A percentile compares a stretch with the other conserved stretches of the same genome.
phyloP scores from a whole-genome alignment of 2,329 filamentous ascomycete genomes.

The Fusarium gaditjirri region DNA sequence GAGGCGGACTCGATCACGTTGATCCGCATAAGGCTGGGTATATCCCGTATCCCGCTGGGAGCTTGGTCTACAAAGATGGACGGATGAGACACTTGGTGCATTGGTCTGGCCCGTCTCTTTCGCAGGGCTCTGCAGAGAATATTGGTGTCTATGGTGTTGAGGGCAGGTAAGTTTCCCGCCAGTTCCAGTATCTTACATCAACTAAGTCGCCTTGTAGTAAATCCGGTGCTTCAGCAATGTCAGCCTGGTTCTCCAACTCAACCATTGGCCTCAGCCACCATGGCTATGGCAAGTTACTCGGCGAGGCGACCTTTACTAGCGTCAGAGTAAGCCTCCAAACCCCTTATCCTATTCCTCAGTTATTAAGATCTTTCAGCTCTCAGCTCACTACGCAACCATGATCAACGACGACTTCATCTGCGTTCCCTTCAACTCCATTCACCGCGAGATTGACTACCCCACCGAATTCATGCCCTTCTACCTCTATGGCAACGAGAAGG shows the following conservation, averaged over 20 bases:
- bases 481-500: slow-evolving; percentile 52
- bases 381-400: slow-evolving; percentile 55
- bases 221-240: slow-evolving; percentile 57
- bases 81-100: slow-evolving; percentile 57
- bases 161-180: slow-evolving; percentile 48
- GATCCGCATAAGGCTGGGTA: slow-evolving; percentile 61
- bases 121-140: slow-evolving; percentile 51
- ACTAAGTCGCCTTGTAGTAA: slow-evolving; percentile 43
- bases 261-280: slow-evolving; percentile 54
- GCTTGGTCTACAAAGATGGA: slow-evolving; percentile 56
- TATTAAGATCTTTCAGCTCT: slow-evolving; percentile 43
- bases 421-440: slow-evolving; percentile 53
- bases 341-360: fast-evolving
- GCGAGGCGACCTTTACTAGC: slow-evolving; percentile 57
- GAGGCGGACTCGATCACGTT: slow-evolving; percentile 57
- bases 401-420: slow-evolving; percentile 52
- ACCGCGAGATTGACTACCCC: slow-evolving; percentile 51
- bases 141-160: slow-evolving; percentile 59
- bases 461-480: slow-evolving; percentile 55
- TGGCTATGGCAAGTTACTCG: slow-evolving; percentile 56
- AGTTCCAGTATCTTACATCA: fast-evolving
- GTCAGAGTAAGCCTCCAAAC: slow-evolving; percentile 46
- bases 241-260: slow-evolving; percentile 57
- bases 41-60: slow-evolving; percentile 58
- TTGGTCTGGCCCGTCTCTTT: slow-evolving; percentile 56